These are phyloP conservation scores for Tuber magnatum DNA, from an alignment of 495 filamentous ascomycete genomes.

Conservation along the genomic window DNA sequence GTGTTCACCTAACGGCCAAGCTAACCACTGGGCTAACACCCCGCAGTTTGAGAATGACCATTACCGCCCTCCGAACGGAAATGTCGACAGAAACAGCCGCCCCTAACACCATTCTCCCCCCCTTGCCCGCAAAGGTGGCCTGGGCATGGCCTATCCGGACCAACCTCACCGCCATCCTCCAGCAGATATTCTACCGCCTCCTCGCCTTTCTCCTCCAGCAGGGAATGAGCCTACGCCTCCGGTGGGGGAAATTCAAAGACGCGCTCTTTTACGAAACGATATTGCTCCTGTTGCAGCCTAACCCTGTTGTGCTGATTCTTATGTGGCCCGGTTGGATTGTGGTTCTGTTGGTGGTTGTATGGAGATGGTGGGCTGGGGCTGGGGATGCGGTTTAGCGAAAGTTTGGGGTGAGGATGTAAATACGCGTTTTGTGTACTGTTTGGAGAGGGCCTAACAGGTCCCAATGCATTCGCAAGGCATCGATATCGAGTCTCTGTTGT, in stretches of 20 bases:
- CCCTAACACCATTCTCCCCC: background rate
- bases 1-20: background rate
- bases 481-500: background rate
- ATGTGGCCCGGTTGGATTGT: conserved; percentile 41
- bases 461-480: too few species aligned
- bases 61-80: background rate
- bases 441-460: background rate
- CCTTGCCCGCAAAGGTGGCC: background rate
- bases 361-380: background rate
- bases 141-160: background rate
- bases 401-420: conserved; percentile 3
- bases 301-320: conserved; percentile 30
- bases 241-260: conserved; percentile 34
- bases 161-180: background rate
- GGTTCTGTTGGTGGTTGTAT: conserved; percentile 27
- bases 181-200: background rate
- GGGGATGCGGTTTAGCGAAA: conserved; percentile 2
- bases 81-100: background rate
- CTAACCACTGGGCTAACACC: background rate
- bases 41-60: background rate
- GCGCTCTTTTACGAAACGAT: conserved; percentile 37
- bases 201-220: background rate
- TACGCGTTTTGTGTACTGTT: background rate
- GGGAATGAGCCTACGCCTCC: background rate
- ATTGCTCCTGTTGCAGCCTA: conserved; percentile 35